A percentile compares a stretch with the other conserved stretches of the same genome.
These are phyloP conservation scores for Vanderwaltozyma verrucispora DNA, from an alignment of 805 yeast genomes.

Conservation along the genomic window DNA sequence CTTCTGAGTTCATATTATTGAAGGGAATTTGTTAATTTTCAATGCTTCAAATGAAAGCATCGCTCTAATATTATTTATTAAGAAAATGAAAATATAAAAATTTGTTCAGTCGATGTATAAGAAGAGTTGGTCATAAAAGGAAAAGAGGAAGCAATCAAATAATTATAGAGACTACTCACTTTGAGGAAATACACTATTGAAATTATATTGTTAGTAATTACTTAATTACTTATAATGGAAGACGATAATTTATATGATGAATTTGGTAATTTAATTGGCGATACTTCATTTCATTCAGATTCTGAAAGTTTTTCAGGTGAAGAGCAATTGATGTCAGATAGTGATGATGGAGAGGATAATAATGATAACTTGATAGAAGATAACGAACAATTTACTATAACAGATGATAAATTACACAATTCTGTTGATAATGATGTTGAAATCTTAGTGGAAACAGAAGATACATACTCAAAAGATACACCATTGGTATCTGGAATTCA, in stretches of 20 bases:
- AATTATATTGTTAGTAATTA: no score
- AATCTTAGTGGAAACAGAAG: constrained; percentile 45
- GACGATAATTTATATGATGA: constrained; percentile 74
- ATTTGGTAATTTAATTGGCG: constrained; percentile 27
- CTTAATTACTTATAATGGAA: constrained; percentile 32
- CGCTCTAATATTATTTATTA: no score
- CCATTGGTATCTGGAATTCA: constrained; percentile 57
- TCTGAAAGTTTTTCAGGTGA: not conserved
- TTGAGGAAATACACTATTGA: no score
- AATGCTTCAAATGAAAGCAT: no score
- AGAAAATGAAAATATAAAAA: no score
- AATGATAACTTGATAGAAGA: not conserved
- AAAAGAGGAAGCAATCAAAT: no score
- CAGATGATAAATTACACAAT: constrained; percentile 24
- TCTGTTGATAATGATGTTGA: constrained; percentile 57
- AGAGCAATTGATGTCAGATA: not conserved
- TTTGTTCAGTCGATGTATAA: no score
- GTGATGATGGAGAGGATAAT: not conserved
- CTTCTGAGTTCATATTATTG: no score
- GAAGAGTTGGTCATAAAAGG: no score
- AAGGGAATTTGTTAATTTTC: no score
- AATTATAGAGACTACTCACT: no score
- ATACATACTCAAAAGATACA: constrained; percentile 40
- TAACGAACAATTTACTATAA: not conserved
- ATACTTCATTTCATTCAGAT: constrained; percentile 4